Base-by-base conservation (phyloP, 768 basidiomycete species). In the Russula foetens region DNA sequence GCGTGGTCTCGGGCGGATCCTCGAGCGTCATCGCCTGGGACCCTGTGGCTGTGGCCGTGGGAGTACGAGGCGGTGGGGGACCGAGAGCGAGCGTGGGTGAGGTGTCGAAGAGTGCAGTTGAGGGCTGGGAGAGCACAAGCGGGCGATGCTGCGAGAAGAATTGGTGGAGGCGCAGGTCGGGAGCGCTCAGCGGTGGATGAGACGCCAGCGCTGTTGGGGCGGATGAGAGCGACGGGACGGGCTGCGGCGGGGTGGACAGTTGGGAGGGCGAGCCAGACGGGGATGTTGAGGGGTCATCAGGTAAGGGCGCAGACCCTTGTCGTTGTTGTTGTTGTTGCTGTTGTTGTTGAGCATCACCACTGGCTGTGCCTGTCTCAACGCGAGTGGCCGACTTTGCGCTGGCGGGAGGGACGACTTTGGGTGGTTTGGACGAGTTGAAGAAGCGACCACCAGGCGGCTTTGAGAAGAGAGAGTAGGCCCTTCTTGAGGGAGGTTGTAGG, bases 131-230 rank as follows among this genome's bases (percentile, higher is more conserved):
- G 45, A 92, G 77, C 39, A 88, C 81, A 2, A 92, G 77, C 1
- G 90, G 90, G 14, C 90, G 81, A 67, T 92, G 85, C 33, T 90
- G 75, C 3, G 90, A 82, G 74, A 93, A 92, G 73, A 93, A 92
- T 56, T 88, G 86, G 69, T 92, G 89, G 12, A 91, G 79, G 68
- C 84, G 87, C 72, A 88, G 84, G 65, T 88, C 88, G 63, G 84
- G 82, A 12, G 85, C 69, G 56, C 78, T 82, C 57, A 91, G 67
- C 26, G 79, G 66, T 1, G 84, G 85, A 64, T 89, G 86, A 12
- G 74, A 58, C 61, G 75, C 65, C 53, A 63, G 50, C 11, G 65
- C 54, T 26, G 60, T 58, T 9, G 60, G 48, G 1, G 58, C 21
- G 26, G 50, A n/a, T 47, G 58, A 14, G 61, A 45, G 31, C 12